Base-by-base conservation (phyloP, 108 stramenopile genomes). In the Skeletonema tropicum region DNA sequence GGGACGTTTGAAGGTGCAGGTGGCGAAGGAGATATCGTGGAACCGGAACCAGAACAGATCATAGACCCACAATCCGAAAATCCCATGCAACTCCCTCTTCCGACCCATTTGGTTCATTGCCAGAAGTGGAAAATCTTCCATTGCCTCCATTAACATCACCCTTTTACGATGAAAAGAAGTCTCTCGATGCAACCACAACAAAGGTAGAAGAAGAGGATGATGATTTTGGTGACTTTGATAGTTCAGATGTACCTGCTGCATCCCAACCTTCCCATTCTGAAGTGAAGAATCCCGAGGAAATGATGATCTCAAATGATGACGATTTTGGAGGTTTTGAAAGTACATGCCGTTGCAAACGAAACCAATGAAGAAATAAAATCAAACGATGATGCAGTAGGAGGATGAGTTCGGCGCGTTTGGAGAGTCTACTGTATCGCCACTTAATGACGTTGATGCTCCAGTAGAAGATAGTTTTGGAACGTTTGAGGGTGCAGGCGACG, bases 1-100 rank as follows among this genome's bases (percentile, higher is more conserved):
- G 67, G 73, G 23, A 60, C 68, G 36, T 71, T 76, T 45, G 82
- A 78, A 26, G 79, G 79, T 60, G 83, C 64, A 7, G 70, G 69
- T 63, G 5, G 71, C 12, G 23, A 55, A 55, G 52, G 23, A 55
- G 23, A 23, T 23, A 55, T 23, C 8, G 1, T 10, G 21, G 52
- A 23, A 55, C 0, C 17, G 21, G 52, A 23, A 55, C 15, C n/a
- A 5, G 42, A 45, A 45, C 4, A 45, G 15, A 45, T 5, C 15
- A 45, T 15, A n/a, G 7, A 0, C 52, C 2, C 52, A 1, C 52
- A 8, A 25, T 8, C 52, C 10, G 21, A 55, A 55, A 10, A n/a
- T n/a, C 10, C 19, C 52, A 9, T 25, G 52, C 23, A 9, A 25
- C 23, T 55, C 31, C 73, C 5, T 19, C 48, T 26, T 73, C 73